Percentiles rank a stretch among this genome's conserved stretches.
phyloP scores from a whole-genome alignment of 192 early-diverging fungal species.

The Podila clonocystis region DNA sequence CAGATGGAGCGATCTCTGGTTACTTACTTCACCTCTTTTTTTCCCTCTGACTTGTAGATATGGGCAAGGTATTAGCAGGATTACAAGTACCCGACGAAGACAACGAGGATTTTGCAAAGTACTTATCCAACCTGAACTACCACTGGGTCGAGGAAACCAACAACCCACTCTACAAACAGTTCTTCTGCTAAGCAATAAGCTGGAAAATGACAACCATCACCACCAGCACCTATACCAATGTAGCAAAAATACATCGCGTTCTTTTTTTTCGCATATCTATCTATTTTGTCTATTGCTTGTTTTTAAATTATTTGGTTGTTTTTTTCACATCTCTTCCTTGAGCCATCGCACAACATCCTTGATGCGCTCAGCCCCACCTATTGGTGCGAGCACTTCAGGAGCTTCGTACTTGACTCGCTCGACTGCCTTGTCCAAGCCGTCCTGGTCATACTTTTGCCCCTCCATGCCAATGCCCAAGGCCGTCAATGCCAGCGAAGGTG shows the following conservation, averaged over 20 bases:
- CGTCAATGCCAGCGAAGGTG: slow-evolving; percentile 19
- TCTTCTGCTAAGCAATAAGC: slow-evolving; percentile 61
- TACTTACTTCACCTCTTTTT: slow-evolving; percentile 1
- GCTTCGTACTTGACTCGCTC: slow-evolving; percentile 37
- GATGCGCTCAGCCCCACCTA: slow-evolving; percentile 10
- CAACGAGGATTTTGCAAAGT: slow-evolving; percentile 73
- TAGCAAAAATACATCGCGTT: neutral
- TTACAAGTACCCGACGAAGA: slow-evolving; percentile 87
- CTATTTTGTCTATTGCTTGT: neutral
- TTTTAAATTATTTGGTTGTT: neutral
- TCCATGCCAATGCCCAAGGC: slow-evolving; percentile 44
- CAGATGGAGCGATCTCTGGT: neutral
- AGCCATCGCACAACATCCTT: slow-evolving; percentile 44
- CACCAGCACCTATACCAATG: neutral
- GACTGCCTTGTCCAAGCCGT: slow-evolving; percentile 34
- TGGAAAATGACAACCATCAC: neutral
- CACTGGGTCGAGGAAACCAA: slow-evolving; percentile 92
- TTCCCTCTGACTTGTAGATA: slow-evolving; percentile 63
- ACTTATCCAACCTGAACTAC: slow-evolving; percentile 85
- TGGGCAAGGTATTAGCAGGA: slow-evolving; percentile 92
- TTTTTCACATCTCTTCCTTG: slow-evolving; percentile 33
- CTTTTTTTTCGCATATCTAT: neutral
- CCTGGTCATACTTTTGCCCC: slow-evolving; percentile 30
- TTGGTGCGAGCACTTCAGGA: slow-evolving; percentile 28
- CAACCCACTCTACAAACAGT: slow-evolving; percentile 90